These are phyloP conservation scores for Zalaria obscura DNA, from an alignment of 2,329 filamentous ascomycete genomes.

Conservation along the genomic window DNA sequence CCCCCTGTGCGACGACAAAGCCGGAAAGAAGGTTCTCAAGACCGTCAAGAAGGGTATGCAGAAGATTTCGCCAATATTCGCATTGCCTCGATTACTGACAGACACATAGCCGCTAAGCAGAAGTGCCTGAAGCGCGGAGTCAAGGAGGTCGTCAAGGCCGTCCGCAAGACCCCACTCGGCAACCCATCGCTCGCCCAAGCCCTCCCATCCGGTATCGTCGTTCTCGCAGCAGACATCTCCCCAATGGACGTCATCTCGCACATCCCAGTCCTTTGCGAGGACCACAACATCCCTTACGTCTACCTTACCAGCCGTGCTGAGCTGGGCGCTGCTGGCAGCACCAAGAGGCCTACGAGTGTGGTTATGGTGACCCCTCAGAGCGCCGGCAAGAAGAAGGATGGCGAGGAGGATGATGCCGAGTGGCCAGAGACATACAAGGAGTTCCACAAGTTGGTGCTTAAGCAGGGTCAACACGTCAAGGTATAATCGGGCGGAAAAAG, in stretches of 20 bases:
- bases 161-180: conserved; percentile 76
- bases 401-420: conserved; percentile 28
- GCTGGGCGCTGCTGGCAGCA: conserved; percentile 82
- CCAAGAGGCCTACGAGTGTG: conserved; percentile 91
- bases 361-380: conserved; percentile 59
- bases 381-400: conserved; percentile 34
- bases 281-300: conserved; percentile 93
- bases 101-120: conserved; percentile 65
- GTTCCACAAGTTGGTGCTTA: conserved; percentile 43
- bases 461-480: conserved; percentile 43
- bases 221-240: conserved; percentile 94
- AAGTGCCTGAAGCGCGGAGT: conserved; percentile 95
- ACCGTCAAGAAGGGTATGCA: conserved; percentile 44
- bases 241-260: conserved; percentile 98
- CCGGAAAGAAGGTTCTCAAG: conserved; percentile 51
- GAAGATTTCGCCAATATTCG: neutral
- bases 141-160: conserved; percentile 96
- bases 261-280: conserved; percentile 93
- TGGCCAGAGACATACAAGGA: conserved; percentile 32
- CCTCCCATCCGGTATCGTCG: conserved; percentile 55
- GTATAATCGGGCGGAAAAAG: conserved; percentile 19
- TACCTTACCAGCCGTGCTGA: conserved; percentile 88
- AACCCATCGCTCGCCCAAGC: conserved; percentile 42
- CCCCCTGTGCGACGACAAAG: conserved; percentile 69
- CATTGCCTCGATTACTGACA: neutral